Conservation (phyloP, 768 basidiomycete species). For the Filobasidium floriforme region DNA sequence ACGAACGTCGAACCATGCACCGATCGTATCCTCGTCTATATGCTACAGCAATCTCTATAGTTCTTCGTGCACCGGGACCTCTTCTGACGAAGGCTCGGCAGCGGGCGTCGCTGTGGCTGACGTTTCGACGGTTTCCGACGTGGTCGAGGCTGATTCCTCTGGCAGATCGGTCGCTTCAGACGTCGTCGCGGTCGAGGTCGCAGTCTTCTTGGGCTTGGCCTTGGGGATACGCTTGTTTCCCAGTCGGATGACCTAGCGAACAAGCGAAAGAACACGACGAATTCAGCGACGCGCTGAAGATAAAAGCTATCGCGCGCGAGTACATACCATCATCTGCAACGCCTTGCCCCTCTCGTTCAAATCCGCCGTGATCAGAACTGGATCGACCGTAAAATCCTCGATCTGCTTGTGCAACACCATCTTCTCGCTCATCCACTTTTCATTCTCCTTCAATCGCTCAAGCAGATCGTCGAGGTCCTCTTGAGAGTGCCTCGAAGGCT, state of each 20-base stretch:
- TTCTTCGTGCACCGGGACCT: slow-evolving; percentile 17
- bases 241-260: slow-evolving; percentile 15
- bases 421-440: slow-evolving; percentile 71
- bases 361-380: slow-evolving; percentile 15
- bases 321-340: slow-evolving; percentile 19
- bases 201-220: slow-evolving; percentile 13
- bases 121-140: background rate
- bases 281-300: too few relatives aligned
- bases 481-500: slow-evolving; percentile 70
- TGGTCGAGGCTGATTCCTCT: slow-evolving; percentile 5
- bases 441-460: slow-evolving; percentile 66
- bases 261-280: background rate
- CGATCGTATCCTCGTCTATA: background rate
- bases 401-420: slow-evolving; percentile 45
- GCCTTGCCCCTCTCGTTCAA: slow-evolving; percentile 15
- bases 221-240: slow-evolving; percentile 18
- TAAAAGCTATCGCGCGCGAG: background rate
- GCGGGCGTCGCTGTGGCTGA: slow-evolving; percentile 9
- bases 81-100: background rate
- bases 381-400: slow-evolving; percentile 13
- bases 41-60: slow-evolving; percentile 9
- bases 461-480: slow-evolving; percentile 80
- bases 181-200: slow-evolving; percentile 6
- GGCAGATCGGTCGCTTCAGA: background rate
- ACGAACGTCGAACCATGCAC: background rate